Percentiles rank a stretch among this genome's conserved stretches.
Evolutionary conservation across 495 filamentous ascomycete genomes (phyloP).

Genomic region (Neurospora cerealis): DNA sequence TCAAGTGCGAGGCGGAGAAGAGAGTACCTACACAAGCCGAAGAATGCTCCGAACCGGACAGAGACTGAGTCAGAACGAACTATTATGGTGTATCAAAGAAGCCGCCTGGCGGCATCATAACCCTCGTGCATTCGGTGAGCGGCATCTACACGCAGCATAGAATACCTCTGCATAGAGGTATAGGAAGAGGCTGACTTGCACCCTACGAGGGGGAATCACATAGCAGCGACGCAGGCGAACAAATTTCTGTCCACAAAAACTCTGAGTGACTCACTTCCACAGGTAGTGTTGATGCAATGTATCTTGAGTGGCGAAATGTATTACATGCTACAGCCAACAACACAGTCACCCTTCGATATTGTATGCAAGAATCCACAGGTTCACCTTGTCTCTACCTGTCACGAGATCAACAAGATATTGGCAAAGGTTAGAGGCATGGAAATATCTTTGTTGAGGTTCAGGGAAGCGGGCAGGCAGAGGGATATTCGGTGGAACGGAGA

Average conservation of each 20-base stretch:
- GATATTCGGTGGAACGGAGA: neutral
- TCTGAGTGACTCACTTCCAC: neutral
- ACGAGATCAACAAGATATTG: neutral
- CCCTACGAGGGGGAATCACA: neutral
- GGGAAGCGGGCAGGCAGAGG: neutral
- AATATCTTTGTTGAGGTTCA: neutral
- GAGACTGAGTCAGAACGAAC: neutral
- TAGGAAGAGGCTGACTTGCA: neutral
- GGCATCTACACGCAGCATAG: neutral
- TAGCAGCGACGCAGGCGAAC: neutral
- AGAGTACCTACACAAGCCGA: neutral
- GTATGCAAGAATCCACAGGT: neutral
- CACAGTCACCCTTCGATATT: neutral
- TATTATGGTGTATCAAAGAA: neutral
- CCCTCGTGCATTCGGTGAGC: neutral
- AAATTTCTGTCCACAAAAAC: neutral
- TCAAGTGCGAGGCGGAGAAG: neutral
- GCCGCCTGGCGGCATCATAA: neutral
- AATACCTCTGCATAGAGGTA: too few species aligned
- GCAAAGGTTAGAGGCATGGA: neutral
- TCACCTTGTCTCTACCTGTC: neutral
- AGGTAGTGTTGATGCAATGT: neutral
- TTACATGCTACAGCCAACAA: neutral
- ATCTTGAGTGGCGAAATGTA: neutral
- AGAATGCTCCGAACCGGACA: neutral